Evolutionary conservation across 495 filamentous ascomycete genomes (phyloP).

Genomic region (Hypoxylon fuscum): DNA sequence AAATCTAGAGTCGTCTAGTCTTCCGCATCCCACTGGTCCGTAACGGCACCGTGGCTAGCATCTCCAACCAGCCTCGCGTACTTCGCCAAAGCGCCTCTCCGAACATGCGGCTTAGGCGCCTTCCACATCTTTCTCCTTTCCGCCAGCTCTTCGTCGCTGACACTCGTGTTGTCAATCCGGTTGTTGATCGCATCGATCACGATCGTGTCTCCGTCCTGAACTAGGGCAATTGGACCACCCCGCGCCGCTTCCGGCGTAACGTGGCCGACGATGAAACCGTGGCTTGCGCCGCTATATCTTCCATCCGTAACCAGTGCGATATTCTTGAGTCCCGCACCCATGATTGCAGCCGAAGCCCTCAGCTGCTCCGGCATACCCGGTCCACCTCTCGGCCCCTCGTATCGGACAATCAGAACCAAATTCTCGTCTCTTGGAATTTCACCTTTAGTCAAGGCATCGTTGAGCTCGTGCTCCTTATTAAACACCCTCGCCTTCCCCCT

Average conservation of each 20-base stretch:
- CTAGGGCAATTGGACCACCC: constrained; percentile 83
- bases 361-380: constrained; percentile 99
- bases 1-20: no score
- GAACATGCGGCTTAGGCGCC: constrained; percentile 75
- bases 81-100: constrained; percentile 88
- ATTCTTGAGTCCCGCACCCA: constrained; percentile 90
- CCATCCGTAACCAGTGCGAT: constrained; percentile 95
- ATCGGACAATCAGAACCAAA: constrained; percentile 91
- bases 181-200: constrained; percentile 88
- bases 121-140: constrained; percentile 75
- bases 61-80: constrained; percentile 73
- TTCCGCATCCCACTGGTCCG: constrained; percentile 50
- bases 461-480: constrained; percentile 83
- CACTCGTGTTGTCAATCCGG: constrained; percentile 71
- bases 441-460: constrained; percentile 76
- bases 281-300: constrained; percentile 86
- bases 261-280: constrained; percentile 94
- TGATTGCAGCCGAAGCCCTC: constrained; percentile 86
- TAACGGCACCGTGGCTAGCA: constrained; percentile 64
- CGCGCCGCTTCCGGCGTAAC: constrained; percentile 89
- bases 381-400: constrained; percentile 94
- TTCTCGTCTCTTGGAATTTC: constrained; percentile 75
- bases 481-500: constrained; percentile 88
- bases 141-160: constrained; percentile 73
- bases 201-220: constrained; percentile 82